Percentiles rank a stretch among this genome's conserved stretches.
Conservation (phyloP, 345 rosid genomes). For the Eutrema japonicum region DNA sequence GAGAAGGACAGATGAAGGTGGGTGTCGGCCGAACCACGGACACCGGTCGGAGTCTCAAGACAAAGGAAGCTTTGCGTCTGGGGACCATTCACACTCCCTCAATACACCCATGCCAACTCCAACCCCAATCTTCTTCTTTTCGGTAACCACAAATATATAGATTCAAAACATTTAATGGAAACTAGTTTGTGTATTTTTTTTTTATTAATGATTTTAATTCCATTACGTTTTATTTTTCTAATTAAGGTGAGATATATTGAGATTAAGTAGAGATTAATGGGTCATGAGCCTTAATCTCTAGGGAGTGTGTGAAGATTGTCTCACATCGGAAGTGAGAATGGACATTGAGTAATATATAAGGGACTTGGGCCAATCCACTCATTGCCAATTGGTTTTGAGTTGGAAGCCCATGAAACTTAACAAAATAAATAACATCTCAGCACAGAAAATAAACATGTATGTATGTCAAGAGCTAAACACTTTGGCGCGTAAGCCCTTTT, state of each 20-base stretch:
- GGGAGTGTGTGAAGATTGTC: too few species aligned
- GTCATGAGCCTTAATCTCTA: too few species aligned
- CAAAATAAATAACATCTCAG: too few species aligned
- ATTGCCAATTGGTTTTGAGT: too few species aligned
- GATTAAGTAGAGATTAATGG: too few species aligned
- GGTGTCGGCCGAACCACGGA: conserved; percentile 67
- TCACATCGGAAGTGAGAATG: too few species aligned
- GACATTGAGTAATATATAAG: too few species aligned
- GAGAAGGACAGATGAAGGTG: conserved; percentile 49
- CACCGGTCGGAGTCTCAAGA: conserved; percentile 40
- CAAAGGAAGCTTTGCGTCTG: conserved; percentile 40
- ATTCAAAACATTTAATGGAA: background rate
- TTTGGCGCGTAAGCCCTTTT: background rate
- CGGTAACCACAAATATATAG: background rate
- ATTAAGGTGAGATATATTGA: too few species aligned
- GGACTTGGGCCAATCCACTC: too few species aligned
- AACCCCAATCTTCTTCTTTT: conserved; percentile 14
- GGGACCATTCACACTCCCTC: conserved; percentile 44
- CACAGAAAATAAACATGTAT: too few species aligned
- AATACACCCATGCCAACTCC: conserved; percentile 31
- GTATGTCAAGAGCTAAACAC: too few species aligned
- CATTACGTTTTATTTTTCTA: background rate
- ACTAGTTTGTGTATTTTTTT: background rate
- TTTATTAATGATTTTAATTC: background rate
- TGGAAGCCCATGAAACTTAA: too few species aligned